These are phyloP conservation scores for Phialemoniopsis sp. DNA, from an alignment of 2,329 filamentous ascomycete genomes.

Conservation along the genomic window DNA sequence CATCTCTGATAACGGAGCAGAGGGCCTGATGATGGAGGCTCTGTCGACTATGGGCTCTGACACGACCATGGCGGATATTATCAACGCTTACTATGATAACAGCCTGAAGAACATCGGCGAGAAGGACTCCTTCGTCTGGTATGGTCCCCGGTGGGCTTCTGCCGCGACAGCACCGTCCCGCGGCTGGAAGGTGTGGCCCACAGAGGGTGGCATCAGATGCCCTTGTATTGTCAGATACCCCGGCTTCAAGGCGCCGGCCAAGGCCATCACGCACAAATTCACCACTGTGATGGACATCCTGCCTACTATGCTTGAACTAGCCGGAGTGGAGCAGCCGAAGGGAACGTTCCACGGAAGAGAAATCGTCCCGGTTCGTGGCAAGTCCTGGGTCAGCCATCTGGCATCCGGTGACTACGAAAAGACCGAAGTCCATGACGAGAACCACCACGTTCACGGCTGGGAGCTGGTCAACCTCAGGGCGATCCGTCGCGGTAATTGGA, in stretches of 20 bases:
- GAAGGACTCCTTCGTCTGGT: conserved; percentile 50
- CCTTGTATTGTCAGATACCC: conserved; percentile 32
- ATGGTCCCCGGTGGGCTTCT: conserved; percentile 47
- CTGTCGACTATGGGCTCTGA: conserved; percentile 9
- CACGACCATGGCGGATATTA: conserved; percentile 12
- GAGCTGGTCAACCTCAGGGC: conserved; percentile 25
- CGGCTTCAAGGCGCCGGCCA: conserved; percentile 21
- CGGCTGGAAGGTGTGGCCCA: conserved; percentile 28
- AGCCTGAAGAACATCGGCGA: conserved; percentile 49
- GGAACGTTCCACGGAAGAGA: conserved; percentile 36
- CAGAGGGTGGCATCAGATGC: conserved; percentile 45
- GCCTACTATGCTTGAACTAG: conserved; percentile 42
- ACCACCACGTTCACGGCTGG: conserved; percentile 26
- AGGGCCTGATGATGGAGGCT: conserved; percentile 16
- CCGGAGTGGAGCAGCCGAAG: conserved; percentile 43
- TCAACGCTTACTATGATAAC: conserved; percentile 51
- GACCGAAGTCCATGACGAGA: no score
- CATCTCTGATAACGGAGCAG: conserved; percentile 50
- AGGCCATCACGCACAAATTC: conserved; percentile 40
- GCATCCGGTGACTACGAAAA: no score
- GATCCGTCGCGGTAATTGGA: conserved; percentile 26
- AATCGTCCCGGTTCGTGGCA: conserved; percentile 24
- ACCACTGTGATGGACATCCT: conserved; percentile 47
- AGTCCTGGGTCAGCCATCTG: conserved; percentile 20
- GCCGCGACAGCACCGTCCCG: conserved; percentile 20